These are phyloP conservation scores for Lactarius sp. DNA, from an alignment of 768 basidiomycete species.

Conservation along the genomic window DNA sequence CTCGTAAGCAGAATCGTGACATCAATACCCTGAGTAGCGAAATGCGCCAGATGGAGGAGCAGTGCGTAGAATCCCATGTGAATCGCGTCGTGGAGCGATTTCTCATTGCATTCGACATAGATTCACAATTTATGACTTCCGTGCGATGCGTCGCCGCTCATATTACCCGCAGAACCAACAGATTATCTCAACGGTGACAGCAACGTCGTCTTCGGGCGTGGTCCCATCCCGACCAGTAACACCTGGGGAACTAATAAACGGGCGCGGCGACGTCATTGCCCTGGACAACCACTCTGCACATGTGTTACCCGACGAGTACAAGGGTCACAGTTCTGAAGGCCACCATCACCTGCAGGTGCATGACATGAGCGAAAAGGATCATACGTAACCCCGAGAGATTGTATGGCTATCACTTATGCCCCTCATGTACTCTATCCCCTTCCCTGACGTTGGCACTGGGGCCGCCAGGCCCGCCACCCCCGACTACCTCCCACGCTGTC, in stretches of 20 bases:
- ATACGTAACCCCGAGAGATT: background rate
- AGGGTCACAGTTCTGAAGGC: slow-evolving; percentile 7
- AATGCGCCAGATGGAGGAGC: slow-evolving; percentile 98
- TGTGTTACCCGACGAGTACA: slow-evolving; percentile 14
- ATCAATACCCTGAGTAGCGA: slow-evolving; percentile 74
- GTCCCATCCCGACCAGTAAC: slow-evolving; percentile 72
- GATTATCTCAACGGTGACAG: slow-evolving; percentile 57
- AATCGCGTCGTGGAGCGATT: slow-evolving; percentile 6
- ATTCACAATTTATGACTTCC: slow-evolving; percentile 90
- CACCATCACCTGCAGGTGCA: slow-evolving; percentile 8
- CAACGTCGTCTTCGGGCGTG: slow-evolving; percentile 67
- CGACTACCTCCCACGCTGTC: slow-evolving; percentile 15
- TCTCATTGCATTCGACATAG: slow-evolving; percentile 36
- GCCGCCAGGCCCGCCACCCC: background rate
- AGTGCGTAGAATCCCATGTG: slow-evolving; percentile 48
- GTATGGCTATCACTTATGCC: background rate
- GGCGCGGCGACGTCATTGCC: slow-evolving; percentile 23
- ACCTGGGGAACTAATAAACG: slow-evolving; percentile 33
- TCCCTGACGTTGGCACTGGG: background rate
- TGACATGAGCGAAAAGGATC: slow-evolving; percentile 14
- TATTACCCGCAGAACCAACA: slow-evolving; percentile 85
- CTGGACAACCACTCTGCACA: slow-evolving; percentile 2
- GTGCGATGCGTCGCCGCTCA: slow-evolving; percentile 84
- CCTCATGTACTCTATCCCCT: background rate
- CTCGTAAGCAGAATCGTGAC: slow-evolving; percentile 87